These are phyloP conservation scores for Paragyromitra xinjiangensis DNA, from an alignment of 495 filamentous ascomycete genomes.

Conservation along the genomic window DNA sequence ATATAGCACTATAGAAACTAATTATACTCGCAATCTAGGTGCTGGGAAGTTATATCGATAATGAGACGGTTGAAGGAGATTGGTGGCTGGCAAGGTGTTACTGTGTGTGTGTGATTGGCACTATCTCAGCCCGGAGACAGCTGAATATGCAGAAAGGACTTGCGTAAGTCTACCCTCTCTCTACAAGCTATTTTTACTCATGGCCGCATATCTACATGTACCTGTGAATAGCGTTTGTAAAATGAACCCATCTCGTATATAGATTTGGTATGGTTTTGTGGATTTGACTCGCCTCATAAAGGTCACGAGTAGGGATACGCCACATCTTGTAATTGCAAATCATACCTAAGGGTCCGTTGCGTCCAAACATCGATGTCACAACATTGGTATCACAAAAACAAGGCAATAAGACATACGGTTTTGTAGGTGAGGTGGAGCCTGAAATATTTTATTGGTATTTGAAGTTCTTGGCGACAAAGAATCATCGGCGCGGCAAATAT, in stretches of 20 bases:
- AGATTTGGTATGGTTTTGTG: background rate
- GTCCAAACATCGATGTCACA: too few species aligned
- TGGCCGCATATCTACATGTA: background rate
- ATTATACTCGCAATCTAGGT: background rate
- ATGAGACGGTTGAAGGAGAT: background rate
- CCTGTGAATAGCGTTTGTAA: background rate
- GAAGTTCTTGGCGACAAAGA: too few species aligned
- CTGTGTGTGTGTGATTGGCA: background rate
- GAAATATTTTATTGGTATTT: too few species aligned
- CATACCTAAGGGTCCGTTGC: too few species aligned
- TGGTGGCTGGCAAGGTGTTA: background rate
- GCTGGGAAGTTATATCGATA: background rate
- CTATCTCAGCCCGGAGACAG: background rate
- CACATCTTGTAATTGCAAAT: too few species aligned
- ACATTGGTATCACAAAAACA: too few species aligned
- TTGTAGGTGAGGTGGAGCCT: too few species aligned
- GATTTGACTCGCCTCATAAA: background rate
- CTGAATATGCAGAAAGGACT: background rate
- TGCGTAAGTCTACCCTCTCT: background rate
- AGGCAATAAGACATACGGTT: too few species aligned
- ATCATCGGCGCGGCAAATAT: too few species aligned
- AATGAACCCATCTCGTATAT: background rate
- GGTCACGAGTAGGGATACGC: background rate
- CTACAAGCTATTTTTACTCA: background rate
- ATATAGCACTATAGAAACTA: background rate